Evolutionary conservation across 2,329 filamentous ascomycete species (phyloP).

Genomic region (Aspergillus ustus): DNA sequence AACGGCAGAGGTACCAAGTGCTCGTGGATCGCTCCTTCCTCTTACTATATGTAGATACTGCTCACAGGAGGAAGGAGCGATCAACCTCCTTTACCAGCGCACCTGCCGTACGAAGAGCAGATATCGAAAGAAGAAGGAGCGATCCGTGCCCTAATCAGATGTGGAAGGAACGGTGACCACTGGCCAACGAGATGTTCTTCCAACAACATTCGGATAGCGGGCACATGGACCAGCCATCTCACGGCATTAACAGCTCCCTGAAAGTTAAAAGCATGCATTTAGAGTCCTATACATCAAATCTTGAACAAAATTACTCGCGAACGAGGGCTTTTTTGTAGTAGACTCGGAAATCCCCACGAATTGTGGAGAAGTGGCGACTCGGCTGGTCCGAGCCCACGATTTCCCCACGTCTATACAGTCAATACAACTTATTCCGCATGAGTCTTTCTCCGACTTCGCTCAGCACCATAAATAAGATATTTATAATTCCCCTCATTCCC

Average conservation of each 20-base stretch:
- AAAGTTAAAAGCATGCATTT: too few species aligned
- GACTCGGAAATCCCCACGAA: conserved; percentile 3
- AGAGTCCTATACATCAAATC: too few species aligned
- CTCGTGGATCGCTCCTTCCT: background rate
- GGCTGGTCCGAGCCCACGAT: conserved; percentile 5
- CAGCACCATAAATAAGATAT: background rate
- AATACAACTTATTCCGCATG: background rate
- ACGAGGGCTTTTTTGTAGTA: background rate
- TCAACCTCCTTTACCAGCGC: too few species aligned
- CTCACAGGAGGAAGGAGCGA: background rate
- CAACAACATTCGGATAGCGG: too few species aligned
- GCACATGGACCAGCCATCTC: too few species aligned
- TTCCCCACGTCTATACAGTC: background rate
- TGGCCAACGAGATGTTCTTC: too few species aligned
- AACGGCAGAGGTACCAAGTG: background rate
- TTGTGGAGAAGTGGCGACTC: conserved; percentile 2
- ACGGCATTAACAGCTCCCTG: too few species aligned
- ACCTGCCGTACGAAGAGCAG: background rate
- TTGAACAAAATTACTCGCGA: background rate
- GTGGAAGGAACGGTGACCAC: background rate
- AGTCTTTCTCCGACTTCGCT: conserved; percentile 1
- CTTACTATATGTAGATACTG: background rate
- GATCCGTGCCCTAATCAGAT: background rate
- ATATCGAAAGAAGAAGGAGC: background rate
- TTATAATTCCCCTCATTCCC: background rate